phyloP scores from a whole-genome alignment of 2,329 filamentous ascomycete species.

The Colletotrichum incanum region DNA sequence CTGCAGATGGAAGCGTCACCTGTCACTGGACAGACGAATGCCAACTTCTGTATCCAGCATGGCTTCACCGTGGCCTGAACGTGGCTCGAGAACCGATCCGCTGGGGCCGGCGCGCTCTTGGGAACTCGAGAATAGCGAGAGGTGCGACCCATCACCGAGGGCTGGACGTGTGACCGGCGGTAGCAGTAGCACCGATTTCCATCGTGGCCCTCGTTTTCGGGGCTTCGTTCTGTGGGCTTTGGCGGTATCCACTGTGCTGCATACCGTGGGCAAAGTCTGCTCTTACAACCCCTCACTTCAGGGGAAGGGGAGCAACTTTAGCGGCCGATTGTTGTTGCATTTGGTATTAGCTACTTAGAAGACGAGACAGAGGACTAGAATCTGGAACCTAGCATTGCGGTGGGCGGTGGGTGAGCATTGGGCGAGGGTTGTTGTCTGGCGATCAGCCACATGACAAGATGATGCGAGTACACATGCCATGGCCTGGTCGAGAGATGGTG shows the following conservation, averaged over 20 bases:
- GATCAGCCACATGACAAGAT: constrained; percentile 17
- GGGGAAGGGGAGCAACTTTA: neutral
- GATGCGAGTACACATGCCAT: neutral
- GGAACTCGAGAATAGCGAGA: constrained; percentile 2
- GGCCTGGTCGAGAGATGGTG: neutral
- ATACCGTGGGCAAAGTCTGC: constrained; percentile 9
- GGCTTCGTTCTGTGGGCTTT: constrained; percentile 20
- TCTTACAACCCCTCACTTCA: neutral
- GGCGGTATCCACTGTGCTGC: constrained; percentile 21
- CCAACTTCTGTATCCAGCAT: constrained; percentile 33
- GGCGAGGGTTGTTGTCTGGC: constrained; percentile 13
- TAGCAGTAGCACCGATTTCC: constrained; percentile 24
- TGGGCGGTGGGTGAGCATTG: constrained; percentile 17
- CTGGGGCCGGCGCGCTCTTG: constrained; percentile 25
- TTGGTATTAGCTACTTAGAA: neutral
- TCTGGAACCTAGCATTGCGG: constrained; percentile 17
- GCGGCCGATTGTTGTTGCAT: neutral
- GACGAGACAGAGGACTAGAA: constrained; percentile 20
- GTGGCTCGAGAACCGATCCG: constrained; percentile 39
- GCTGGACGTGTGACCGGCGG: constrained; percentile 33
- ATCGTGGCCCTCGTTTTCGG: constrained; percentile 16
- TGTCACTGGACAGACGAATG: constrained; percentile 37
- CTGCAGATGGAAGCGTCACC: constrained; percentile 36
- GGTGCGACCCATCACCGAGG: neutral
- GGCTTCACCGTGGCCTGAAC: constrained; percentile 34